These are phyloP conservation scores for Chytridium lagenaria DNA, from an alignment of 371 early-diverging fungal species.

Conservation along the genomic window DNA sequence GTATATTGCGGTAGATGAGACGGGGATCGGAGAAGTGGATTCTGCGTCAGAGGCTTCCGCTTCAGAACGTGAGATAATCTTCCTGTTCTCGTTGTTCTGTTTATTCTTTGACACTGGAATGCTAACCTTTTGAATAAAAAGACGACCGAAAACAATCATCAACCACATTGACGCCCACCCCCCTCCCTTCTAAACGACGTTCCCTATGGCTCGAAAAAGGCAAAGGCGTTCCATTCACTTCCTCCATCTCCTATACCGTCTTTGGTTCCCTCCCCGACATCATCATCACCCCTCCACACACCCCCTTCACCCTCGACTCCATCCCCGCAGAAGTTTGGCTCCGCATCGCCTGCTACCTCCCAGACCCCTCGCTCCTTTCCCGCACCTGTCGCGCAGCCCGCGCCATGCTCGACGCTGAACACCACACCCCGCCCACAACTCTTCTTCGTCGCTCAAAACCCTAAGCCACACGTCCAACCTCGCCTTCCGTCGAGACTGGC, in stretches of 20 bases:
- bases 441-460: no score
- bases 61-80: no score
- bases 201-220: no score
- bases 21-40: not conserved
- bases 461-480: no score
- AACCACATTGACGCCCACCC: not conserved
- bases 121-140: no score
- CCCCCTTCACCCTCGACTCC: not conserved
- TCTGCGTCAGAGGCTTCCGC: no score
- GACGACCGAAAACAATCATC: not conserved
- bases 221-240: no score
- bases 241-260: not conserved
- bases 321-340: not conserved
- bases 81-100: no score
- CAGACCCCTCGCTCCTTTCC: not conserved
- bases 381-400: not conserved
- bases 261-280: not conserved
- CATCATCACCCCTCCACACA: not conserved
- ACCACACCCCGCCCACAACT: no score
- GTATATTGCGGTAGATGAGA: not conserved
- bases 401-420: not conserved
- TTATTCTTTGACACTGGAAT: no score
- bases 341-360: not conserved
- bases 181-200: no score
- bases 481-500: conserved; percentile 3